phyloP scores from a whole-genome alignment of 345 rosid genomes.

The Euclidium syriacum region DNA sequence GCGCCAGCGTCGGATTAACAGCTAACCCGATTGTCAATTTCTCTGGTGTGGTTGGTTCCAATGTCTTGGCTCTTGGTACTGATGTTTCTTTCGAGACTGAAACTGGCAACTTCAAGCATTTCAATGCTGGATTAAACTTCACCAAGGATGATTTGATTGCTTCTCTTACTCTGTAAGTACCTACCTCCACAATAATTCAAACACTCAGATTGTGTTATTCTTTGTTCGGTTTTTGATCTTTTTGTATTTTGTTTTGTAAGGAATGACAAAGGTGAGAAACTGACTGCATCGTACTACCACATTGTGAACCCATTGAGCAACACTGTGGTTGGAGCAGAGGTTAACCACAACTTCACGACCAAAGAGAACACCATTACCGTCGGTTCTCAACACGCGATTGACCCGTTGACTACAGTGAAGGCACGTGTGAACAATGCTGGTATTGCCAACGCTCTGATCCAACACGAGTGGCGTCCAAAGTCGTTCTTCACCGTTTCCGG shows the following conservation, averaged over 20 bases:
- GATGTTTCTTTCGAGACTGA: slow-evolving; percentile 81
- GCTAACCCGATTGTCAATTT: slow-evolving; percentile 79
- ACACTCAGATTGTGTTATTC: not conserved
- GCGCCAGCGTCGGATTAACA: slow-evolving; percentile 78
- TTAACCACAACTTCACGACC: slow-evolving; percentile 72
- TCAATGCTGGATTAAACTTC: slow-evolving; percentile 67
- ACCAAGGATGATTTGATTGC: slow-evolving; percentile 70
- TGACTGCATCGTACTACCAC: slow-evolving; percentile 92
- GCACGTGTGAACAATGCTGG: slow-evolving; percentile 88
- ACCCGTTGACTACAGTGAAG: slow-evolving; percentile 86
- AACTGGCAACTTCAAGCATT: slow-evolving; percentile 66
- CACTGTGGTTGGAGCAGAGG: slow-evolving; percentile 97
- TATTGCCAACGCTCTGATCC: slow-evolving; percentile 78
- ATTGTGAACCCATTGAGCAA: slow-evolving; percentile 66
- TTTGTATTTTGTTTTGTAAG: slow-evolving; percentile 30
- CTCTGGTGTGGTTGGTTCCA: slow-evolving; percentile 82
- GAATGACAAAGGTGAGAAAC: slow-evolving; percentile 73
- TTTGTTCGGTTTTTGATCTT: not conserved
- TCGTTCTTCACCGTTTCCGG: slow-evolving; percentile 85
- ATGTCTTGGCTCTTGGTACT: slow-evolving; percentile 63
- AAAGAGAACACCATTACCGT: slow-evolving; percentile 75
- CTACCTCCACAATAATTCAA: not conserved
- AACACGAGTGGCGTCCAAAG: slow-evolving; percentile 93
- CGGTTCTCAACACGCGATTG: slow-evolving; percentile 83
- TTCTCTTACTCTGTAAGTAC: slow-evolving; percentile 70